Evolutionary conservation across 2,329 filamentous ascomycete genomes (phyloP).

Genomic region (Hawksworthiomyces lignivorus): DNA sequence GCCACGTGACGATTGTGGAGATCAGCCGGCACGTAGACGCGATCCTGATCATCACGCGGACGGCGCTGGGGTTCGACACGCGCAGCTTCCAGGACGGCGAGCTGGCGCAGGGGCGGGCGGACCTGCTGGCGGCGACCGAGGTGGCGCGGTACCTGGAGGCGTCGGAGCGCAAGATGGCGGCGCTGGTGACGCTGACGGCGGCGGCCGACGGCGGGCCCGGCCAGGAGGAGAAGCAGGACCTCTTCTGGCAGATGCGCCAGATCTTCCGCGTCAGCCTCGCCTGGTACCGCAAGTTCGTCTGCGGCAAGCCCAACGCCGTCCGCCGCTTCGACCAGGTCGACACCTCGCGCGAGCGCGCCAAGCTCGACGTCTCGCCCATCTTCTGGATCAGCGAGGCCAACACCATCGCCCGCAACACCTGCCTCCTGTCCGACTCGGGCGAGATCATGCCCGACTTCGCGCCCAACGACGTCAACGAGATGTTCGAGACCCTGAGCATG

Average conservation of each 20-base stretch:
- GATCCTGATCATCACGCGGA: slow-evolving; percentile 13
- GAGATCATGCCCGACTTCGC: neutral
- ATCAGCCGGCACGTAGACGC: slow-evolving; percentile 15
- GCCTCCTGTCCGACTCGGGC: too few species aligned
- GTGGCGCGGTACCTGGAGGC: slow-evolving; percentile 9
- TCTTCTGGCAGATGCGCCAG: slow-evolving; percentile 14
- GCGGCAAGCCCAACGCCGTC: neutral
- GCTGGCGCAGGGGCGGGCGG: neutral
- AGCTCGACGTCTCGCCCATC: slow-evolving; percentile 6
- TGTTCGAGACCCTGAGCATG: slow-evolving; percentile 1
- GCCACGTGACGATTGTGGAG: slow-evolving; percentile 12
- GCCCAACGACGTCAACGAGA: neutral
- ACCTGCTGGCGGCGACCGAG: slow-evolving; percentile 10
- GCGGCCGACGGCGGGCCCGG: neutral
- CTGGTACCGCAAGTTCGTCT: slow-evolving; percentile 12
- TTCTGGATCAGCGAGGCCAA: slow-evolving; percentile 7
- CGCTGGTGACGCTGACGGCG: slow-evolving; percentile 1
- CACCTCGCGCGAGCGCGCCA: neutral
- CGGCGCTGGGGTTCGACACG: slow-evolving; percentile 10
- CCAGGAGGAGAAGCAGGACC: slow-evolving; percentile 6
- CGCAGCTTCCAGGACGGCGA: slow-evolving; percentile 5
- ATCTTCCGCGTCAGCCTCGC: slow-evolving; percentile 9
- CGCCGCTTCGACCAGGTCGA: neutral
- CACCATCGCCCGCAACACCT: neutral
- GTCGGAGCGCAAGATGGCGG: slow-evolving; percentile 11